A percentile compares a stretch with the other conserved stretches of the same genome.
phyloP scores from a whole-genome alignment of 495 filamentous ascomycete genomes.

The Aspergillus campestris region DNA sequence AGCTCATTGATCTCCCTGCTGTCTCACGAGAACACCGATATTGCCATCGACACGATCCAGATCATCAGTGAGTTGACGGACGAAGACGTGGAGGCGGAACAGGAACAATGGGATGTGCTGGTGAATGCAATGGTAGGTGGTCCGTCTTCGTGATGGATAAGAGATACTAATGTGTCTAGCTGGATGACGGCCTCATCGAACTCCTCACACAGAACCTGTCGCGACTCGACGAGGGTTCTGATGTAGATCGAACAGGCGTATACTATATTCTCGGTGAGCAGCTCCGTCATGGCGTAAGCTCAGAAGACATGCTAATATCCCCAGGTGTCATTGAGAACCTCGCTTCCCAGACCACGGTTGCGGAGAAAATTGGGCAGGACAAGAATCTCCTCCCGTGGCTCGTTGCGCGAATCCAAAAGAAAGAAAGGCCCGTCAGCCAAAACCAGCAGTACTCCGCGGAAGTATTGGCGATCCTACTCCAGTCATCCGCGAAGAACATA shows the following conservation, averaged over 20 bases:
- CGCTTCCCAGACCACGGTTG: constrained; percentile 56
- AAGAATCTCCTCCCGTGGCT: constrained; percentile 67
- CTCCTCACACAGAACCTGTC: constrained; percentile 76
- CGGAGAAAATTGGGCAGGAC: constrained; percentile 61
- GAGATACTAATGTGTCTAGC: constrained; percentile 26
- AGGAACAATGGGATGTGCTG: constrained; percentile 73
- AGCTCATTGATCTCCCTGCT: constrained; percentile 70
- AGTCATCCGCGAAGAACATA: constrained; percentile 59
- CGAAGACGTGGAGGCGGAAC: constrained; percentile 81
- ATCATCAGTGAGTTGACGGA: constrained; percentile 90
- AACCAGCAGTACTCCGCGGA: constrained; percentile 97
- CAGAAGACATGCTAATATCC: constrained; percentile 9
- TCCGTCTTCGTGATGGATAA: too few relatives aligned
- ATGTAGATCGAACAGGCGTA: constrained; percentile 72
- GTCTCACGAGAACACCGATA: constrained; percentile 94
- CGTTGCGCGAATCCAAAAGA: constrained; percentile 55
- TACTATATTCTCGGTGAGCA: constrained; percentile 67
- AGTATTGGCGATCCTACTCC: constrained; percentile 76
- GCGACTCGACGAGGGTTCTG: constrained; percentile 71
- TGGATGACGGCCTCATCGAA: constrained; percentile 74
- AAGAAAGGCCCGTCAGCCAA: constrained; percentile 58
- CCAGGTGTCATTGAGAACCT: constrained; percentile 77
- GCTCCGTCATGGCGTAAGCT: neutral
- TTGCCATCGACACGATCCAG: constrained; percentile 86
- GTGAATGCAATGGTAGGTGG: constrained; percentile 63